Conservation (phyloP, 148 eudicot genomes). For the Cornus suecica region DNA sequence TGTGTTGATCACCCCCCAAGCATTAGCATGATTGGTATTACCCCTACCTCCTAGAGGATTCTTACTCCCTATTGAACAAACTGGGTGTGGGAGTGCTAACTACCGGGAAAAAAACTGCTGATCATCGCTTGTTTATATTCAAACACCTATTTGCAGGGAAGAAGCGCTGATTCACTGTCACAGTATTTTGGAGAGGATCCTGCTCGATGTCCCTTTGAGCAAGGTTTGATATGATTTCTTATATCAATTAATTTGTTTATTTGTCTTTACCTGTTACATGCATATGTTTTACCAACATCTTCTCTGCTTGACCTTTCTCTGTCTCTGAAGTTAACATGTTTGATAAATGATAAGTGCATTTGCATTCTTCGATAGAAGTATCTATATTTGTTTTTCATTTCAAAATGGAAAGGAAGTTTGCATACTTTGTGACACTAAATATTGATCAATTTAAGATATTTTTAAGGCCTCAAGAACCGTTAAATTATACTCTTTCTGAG, state of each 20-base stretch:
- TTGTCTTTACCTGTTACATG: not conserved
- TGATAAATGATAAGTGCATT: not conserved
- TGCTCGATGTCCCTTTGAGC: conserved; percentile 96
- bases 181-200: conserved; percentile 99
- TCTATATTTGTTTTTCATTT: not conserved
- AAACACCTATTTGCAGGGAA: conserved; percentile 56
- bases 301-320: not conserved
- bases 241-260: not conserved
- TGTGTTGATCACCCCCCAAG: not conserved
- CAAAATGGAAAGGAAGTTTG: not conserved
- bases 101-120: too few relatives aligned
- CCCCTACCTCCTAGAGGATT: too few relatives aligned
- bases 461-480: too few relatives aligned
- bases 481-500: too few relatives aligned
- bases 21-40: too few relatives aligned
- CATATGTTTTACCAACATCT: not conserved
- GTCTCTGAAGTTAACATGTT: not conserved
- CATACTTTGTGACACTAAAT: not conserved
- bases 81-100: too few relatives aligned
- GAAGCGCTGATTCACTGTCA: conserved; percentile 91
- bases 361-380: not conserved
- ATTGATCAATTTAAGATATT: too few relatives aligned
- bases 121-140: not conserved
- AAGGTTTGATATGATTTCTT: conserved; percentile 56
- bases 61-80: too few relatives aligned